Conservation (phyloP, 805 yeast species). For the Millerago galiae region DNA sequence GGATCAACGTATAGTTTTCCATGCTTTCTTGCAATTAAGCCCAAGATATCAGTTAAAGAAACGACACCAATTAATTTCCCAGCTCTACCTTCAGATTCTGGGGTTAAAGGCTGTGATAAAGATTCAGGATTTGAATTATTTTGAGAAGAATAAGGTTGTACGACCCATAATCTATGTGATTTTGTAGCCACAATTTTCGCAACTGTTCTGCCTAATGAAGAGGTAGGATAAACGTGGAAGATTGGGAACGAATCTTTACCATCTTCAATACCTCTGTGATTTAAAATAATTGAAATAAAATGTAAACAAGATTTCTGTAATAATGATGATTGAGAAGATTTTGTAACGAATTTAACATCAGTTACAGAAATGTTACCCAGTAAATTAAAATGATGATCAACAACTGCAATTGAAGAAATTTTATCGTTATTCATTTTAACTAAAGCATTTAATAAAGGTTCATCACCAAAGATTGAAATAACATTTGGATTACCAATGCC, state of each 20-base stretch:
- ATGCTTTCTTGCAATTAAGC: slow-evolving; percentile 66
- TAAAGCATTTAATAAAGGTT: slow-evolving; percentile 79
- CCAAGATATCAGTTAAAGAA: slow-evolving; percentile 83
- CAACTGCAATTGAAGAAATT: slow-evolving; percentile 88
- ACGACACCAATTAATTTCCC: slow-evolving; percentile 89
- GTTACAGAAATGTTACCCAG: slow-evolving; percentile 93
- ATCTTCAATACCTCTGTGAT: slow-evolving; percentile 84
- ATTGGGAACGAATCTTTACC: slow-evolving; percentile 97
- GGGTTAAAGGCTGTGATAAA: slow-evolving; percentile 19
- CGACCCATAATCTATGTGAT: slow-evolving; percentile 86
- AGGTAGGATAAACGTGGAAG: slow-evolving; percentile 77
- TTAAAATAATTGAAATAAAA: slow-evolving; percentile 79
- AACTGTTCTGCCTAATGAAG: slow-evolving; percentile 80
- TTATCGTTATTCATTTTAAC: slow-evolving; percentile 76
- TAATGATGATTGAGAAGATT: slow-evolving; percentile 79
- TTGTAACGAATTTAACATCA: slow-evolving; percentile 83
- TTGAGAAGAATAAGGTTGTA: slow-evolving; percentile 42
- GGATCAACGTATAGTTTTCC: slow-evolving; percentile 74
- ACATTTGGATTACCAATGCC: slow-evolving; percentile 72
- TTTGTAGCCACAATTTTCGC: slow-evolving; percentile 95
- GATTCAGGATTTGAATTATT: slow-evolving; percentile 21
- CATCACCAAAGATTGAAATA: slow-evolving; percentile 80
- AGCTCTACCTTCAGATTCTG: slow-evolving; percentile 46
- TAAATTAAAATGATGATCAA: slow-evolving; percentile 67
- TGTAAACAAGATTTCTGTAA: slow-evolving; percentile 79